A percentile compares a stretch with the other conserved stretches of the same genome.
These are phyloP conservation scores for Colletotrichum brevisporum DNA, from an alignment of 2,329 filamentous ascomycete species.

Conservation along the genomic window DNA sequence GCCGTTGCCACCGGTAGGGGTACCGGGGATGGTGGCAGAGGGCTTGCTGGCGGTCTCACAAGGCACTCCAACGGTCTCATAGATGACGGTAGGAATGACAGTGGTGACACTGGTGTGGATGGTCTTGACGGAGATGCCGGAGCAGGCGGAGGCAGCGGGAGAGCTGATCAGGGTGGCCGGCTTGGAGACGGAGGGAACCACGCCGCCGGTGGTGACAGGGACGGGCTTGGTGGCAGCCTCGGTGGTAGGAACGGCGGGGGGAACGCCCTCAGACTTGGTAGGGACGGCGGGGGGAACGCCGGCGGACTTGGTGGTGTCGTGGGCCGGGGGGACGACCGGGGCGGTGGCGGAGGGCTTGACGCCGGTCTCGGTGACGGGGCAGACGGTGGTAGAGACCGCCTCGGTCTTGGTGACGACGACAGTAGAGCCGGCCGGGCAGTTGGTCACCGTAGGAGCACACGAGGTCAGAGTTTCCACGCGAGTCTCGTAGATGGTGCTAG, in stretches of 20 bases:
- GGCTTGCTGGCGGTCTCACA: conserved; percentile 54
- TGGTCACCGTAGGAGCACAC: conserved; percentile 71
- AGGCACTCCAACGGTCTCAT: conserved; percentile 57
- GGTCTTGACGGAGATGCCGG: conserved; percentile 61
- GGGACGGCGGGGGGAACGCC: conserved; percentile 44
- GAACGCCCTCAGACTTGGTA: conserved; percentile 34
- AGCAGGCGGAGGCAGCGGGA: conserved; percentile 43
- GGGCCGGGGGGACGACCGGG: conserved; percentile 44
- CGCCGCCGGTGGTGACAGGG: conserved; percentile 43
- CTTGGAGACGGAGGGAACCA: conserved; percentile 40
- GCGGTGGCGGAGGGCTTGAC: conserved; percentile 43
- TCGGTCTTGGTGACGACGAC: conserved; percentile 54
- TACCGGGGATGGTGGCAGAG: conserved; percentile 44
- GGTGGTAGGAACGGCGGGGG: conserved; percentile 27
- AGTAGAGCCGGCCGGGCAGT: conserved; percentile 69
- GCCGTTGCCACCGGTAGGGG: conserved; percentile 43
- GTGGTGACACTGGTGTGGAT: conserved; percentile 71
- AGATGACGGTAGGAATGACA: conserved; percentile 68
- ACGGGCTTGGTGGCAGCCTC: conserved; percentile 40
- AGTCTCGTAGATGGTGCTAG: conserved; percentile 63
- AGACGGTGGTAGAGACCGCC: conserved; percentile 61
- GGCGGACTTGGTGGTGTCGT: conserved; percentile 45
- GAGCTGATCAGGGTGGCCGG: conserved; percentile 41
- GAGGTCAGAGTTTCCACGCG: conserved; percentile 43
- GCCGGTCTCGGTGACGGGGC: conserved; percentile 47